These are phyloP conservation scores for Pterocarpus macrocarpus DNA, from an alignment of 306 rosid species.

Conservation along the genomic window DNA sequence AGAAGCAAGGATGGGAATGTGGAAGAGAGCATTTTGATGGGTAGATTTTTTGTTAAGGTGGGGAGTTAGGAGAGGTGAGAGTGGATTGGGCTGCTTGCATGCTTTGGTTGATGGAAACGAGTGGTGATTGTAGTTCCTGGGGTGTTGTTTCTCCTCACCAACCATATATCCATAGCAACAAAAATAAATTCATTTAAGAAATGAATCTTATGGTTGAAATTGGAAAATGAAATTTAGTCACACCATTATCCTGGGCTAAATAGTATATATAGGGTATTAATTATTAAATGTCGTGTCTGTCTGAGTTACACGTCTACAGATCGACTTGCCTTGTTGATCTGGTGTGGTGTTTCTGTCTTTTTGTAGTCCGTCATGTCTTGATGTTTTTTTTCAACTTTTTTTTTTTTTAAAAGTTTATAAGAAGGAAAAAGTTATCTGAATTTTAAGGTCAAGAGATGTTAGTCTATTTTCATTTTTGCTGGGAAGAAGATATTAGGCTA, in stretches of 20 bases:
- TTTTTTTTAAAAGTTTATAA: neutral
- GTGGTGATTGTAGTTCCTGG: slow-evolving; percentile 58
- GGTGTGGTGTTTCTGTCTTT: neutral
- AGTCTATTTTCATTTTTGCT: neutral
- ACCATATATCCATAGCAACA: slow-evolving; percentile 28
- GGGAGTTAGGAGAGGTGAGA: neutral
- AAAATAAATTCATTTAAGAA: neutral
- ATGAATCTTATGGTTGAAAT: slow-evolving; percentile 31
- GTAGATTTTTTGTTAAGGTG: neutral
- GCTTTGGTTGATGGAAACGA: slow-evolving; percentile 52
- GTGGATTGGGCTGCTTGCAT: slow-evolving; percentile 54
- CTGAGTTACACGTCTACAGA: slow-evolving; percentile 39
- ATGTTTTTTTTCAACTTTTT: neutral
- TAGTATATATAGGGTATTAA: neutral
- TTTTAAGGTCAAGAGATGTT: neutral
- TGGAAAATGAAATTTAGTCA: neutral
- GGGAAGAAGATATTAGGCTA: too few species aligned
- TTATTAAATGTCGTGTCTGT: slow-evolving; percentile 5
- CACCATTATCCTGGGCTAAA: slow-evolving; percentile 30
- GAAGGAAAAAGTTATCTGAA: neutral
- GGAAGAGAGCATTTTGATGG: slow-evolving; percentile 49
- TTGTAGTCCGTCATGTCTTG: neutral
- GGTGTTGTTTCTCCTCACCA: neutral
- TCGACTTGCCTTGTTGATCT: neutral
- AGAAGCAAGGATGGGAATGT: slow-evolving; percentile 38